phyloP scores from a whole-genome alignment of 2,329 filamentous ascomycete species.

The Davidsoniella virescens region DNA sequence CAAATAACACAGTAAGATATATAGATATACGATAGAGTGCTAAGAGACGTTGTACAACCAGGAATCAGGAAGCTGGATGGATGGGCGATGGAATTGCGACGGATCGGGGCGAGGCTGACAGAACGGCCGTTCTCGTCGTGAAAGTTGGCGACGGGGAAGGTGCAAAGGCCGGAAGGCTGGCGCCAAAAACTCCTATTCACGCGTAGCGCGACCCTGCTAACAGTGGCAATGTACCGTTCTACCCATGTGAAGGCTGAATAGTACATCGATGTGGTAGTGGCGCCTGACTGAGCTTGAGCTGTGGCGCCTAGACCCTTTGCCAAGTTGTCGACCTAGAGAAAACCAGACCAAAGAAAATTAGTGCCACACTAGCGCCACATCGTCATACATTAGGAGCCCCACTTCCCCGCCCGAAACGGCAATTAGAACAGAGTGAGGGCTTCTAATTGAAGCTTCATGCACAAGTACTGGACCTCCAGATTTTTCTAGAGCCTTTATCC shows the following conservation, averaged over 20 bases:
- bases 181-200: constrained; percentile 5
- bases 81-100: constrained; percentile 27
- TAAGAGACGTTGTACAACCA: no score
- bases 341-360: background rate
- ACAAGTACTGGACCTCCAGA: constrained; percentile 11
- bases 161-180: background rate
- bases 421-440: constrained; percentile 6
- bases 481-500: constrained; percentile 15
- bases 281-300: background rate
- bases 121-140: constrained; percentile 1
- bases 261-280: constrained; percentile 4
- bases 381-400: constrained; percentile 9
- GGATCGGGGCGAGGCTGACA: constrained; percentile 10
- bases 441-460: constrained; percentile 9
- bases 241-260: background rate
- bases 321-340: background rate
- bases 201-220: constrained; percentile 11
- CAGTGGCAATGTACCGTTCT: background rate
- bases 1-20: no score
- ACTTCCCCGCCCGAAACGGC: constrained; percentile 13
- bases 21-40: no score
- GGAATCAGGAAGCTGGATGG: constrained; percentile 21
- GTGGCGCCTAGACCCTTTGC: background rate
- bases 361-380: constrained; percentile 10
- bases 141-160: background rate